These are phyloP conservation scores for Cryptosporidium parvum DNA, from an alignment of 169 alveolate genomes.

Conservation along the genomic window DNA sequence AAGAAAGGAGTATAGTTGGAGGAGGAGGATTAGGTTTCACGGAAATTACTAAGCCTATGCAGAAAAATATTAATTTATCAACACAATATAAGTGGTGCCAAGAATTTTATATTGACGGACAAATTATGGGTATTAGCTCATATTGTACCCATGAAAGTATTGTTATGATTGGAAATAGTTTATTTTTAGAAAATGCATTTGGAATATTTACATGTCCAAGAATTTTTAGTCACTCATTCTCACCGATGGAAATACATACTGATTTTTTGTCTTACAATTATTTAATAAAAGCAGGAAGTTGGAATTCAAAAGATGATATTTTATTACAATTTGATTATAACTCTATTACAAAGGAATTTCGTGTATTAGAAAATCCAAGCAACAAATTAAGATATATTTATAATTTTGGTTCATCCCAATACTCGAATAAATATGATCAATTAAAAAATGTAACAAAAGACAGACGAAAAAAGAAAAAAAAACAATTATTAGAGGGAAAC, in stretches of 20 bases:
- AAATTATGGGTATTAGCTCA: conserved; percentile 73
- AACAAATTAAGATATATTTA: conserved; percentile 56
- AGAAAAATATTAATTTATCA: conserved; percentile 48
- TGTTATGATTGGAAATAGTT: conserved; percentile 70
- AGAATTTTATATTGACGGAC: conserved; percentile 74
- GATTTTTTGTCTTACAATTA: conserved; percentile 70
- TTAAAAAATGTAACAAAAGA: conserved; percentile 5
- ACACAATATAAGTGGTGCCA: conserved; percentile 64
- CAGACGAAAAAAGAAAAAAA: conserved; percentile 14
- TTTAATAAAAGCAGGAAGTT: conserved; percentile 64
- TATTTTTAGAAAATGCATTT: conserved; percentile 69
- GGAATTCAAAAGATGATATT: conserved; percentile 71
- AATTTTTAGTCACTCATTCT: conserved; percentile 45
- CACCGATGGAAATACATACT: conserved; percentile 66
- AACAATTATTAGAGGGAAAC: conserved; percentile 9
- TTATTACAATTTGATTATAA: conserved; percentile 60
- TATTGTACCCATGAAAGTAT: conserved; percentile 62
- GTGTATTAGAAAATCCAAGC: conserved; percentile 67
- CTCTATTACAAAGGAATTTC: conserved; percentile 44
- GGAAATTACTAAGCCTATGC: conserved; percentile 44
- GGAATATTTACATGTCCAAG: conserved; percentile 75
- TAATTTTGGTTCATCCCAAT: not conserved
- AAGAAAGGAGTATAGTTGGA: conserved; percentile 39
- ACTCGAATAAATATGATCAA: not conserved
- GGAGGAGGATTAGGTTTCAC: conserved; percentile 65